A percentile compares a stretch with the other conserved stretches of the same genome.
phyloP scores from a whole-genome alignment of 2,329 filamentous ascomycete species.

The Coniochaeta sp. region DNA sequence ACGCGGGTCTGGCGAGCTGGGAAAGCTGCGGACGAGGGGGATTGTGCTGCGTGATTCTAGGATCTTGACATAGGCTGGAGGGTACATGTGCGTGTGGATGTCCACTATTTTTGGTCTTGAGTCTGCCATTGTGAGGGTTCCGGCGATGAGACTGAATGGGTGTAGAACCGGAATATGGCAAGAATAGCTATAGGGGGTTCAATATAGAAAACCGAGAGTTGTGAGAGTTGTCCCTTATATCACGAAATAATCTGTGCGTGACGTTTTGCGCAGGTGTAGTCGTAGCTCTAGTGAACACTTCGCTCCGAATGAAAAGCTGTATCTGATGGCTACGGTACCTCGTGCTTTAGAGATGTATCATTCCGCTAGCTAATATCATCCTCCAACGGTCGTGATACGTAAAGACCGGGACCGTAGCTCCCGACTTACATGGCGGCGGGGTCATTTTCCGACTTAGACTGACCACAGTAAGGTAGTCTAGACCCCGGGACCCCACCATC shows the following conservation, averaged over 20 bases:
- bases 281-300: no score
- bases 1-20: conserved; percentile 41
- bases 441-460: neutral
- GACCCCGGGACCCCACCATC: neutral
- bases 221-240: neutral
- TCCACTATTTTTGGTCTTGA: conserved; percentile 41
- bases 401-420: neutral
- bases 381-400: neutral
- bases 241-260: no score
- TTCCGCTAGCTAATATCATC: neutral
- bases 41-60: conserved; percentile 53
- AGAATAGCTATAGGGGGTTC: no score
- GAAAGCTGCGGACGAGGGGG: conserved; percentile 64
- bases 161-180: no score
- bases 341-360: neutral
- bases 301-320: neutral
- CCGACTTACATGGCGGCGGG: neutral
- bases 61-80: conserved; percentile 53
- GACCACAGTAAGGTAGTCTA: no score
- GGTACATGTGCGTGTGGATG: conserved; percentile 65
- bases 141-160: neutral
- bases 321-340: neutral
- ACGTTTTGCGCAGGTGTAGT: no score
- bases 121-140: neutral
- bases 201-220: neutral